Evolutionary conservation across 2,329 filamentous ascomycete species (phyloP).

Genomic region (Nemania serpens): DNA sequence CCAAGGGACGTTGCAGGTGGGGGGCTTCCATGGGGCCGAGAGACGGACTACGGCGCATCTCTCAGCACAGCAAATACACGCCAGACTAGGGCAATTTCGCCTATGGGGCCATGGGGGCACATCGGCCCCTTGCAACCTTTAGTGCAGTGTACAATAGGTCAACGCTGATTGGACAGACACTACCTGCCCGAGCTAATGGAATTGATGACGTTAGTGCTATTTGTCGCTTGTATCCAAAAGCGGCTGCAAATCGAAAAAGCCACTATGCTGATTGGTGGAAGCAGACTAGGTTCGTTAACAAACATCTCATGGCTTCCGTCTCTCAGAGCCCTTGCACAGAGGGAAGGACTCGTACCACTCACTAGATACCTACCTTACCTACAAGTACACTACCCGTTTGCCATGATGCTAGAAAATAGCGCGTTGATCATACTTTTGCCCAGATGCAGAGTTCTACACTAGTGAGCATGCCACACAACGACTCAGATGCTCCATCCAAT

Average conservation of each 20-base stretch:
- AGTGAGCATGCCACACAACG: slow-evolving; percentile 22
- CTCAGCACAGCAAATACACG: slow-evolving; percentile 1
- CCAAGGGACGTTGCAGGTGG: slow-evolving; percentile 32
- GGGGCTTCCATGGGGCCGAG: slow-evolving; percentile 36
- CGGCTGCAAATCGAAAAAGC: slow-evolving; percentile 39
- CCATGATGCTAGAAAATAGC: slow-evolving; percentile 33
- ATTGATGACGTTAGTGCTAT: slow-evolving; percentile 40
- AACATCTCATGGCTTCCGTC: slow-evolving; percentile 12
- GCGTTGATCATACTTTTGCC: slow-evolving; percentile 32
- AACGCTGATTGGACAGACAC: slow-evolving; percentile 31
- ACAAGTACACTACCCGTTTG: neutral
- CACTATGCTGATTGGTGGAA: slow-evolving; percentile 37
- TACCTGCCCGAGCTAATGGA: slow-evolving; percentile 27
- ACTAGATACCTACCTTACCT: too few species aligned
- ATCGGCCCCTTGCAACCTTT: slow-evolving; percentile 7
- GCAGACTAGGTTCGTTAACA: slow-evolving; percentile 25
- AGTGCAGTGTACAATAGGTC: neutral
- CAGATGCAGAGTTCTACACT: slow-evolving; percentile 17
- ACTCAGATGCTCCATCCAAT: slow-evolving; percentile 22
- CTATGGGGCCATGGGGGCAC: slow-evolving; percentile 15
- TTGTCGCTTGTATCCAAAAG: slow-evolving; percentile 34
- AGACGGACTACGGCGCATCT: slow-evolving; percentile 32
- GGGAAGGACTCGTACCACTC: slow-evolving; percentile 17
- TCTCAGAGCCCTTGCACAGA: neutral
- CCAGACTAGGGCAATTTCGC: slow-evolving; percentile 12